phyloP scores from a whole-genome alignment of 805 yeast species.

The Wickerhamiella spandovensis region DNA sequence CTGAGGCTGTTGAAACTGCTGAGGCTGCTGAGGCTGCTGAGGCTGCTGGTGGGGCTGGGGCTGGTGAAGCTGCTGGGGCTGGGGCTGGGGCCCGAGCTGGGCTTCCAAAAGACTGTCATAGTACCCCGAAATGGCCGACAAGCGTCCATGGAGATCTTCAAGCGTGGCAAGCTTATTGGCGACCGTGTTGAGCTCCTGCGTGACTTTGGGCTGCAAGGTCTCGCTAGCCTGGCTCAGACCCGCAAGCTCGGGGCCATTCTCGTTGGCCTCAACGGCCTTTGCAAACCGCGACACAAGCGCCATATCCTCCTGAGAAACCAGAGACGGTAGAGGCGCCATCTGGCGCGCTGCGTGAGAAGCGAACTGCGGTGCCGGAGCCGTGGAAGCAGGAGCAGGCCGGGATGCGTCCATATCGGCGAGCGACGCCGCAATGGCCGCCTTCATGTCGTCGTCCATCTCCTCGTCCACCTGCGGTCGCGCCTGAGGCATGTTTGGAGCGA shows the following conservation, averaged over 20 bases:
- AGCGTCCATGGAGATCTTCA: conserved; percentile 17
- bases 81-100: conserved; percentile 12
- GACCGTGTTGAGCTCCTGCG: conserved; percentile 12
- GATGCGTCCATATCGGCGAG: conserved; percentile 46
- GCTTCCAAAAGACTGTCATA: conserved; percentile 18
- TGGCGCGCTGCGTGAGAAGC: background rate
- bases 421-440: conserved; percentile 90
- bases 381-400: background rate
- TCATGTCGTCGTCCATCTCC: conserved; percentile 77
- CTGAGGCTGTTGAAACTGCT: background rate
- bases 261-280: conserved; percentile 8
- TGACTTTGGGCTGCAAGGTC: conserved; percentile 15
- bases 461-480: conserved; percentile 24
- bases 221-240: conserved; percentile 12
- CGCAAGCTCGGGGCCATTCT: conserved; percentile 12
- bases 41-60: background rate
- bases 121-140: conserved; percentile 15
- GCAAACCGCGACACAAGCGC: conserved; percentile 7
- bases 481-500: conserved; percentile 13
- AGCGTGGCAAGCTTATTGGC: conserved; percentile 15
- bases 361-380: no score
- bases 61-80: background rate
- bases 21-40: background rate
- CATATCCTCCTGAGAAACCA: conserved; percentile 4
- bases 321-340: background rate